Conservation (phyloP, 2,329 filamentous ascomycete genomes). For the Aureobasidium sp. region DNA sequence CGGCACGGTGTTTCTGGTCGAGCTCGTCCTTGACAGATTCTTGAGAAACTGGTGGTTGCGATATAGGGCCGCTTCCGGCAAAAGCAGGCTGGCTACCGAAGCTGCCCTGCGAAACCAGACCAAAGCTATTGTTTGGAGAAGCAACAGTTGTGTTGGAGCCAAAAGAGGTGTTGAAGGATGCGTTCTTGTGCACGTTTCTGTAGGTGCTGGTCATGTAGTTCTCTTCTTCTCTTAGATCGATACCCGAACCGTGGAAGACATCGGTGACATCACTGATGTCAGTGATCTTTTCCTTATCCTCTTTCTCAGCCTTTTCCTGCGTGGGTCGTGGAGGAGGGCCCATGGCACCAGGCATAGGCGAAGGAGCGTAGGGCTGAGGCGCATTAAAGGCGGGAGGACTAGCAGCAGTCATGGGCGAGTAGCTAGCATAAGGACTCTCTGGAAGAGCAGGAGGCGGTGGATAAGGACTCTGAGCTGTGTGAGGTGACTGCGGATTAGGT, state of each 20-base stretch:
- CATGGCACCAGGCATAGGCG: constrained; percentile 44
- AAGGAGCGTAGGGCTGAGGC: constrained; percentile 38
- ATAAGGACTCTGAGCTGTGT: constrained; percentile 20
- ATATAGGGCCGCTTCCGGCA: constrained; percentile 32
- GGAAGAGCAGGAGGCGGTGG: constrained; percentile 14
- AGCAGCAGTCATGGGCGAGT: constrained; percentile 16
- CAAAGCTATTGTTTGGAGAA: constrained; percentile 41
- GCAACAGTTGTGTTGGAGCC: constrained; percentile 29
- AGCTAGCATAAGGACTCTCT: constrained; percentile 16
- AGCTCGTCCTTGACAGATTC: constrained; percentile 60
- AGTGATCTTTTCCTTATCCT: constrained; percentile 52
- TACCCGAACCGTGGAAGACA: constrained; percentile 74
- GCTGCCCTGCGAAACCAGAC: constrained; percentile 36
- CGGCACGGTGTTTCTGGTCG: constrained; percentile 59
- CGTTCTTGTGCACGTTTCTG: constrained; percentile 19
- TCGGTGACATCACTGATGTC: constrained; percentile 71
- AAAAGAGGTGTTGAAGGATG: constrained; percentile 23
- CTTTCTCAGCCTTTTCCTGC: constrained; percentile 44
- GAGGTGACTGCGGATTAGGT: constrained; percentile 56
- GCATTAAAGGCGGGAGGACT: constrained; percentile 44
- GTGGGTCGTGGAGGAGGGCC: constrained; percentile 55
- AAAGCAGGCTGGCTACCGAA: constrained; percentile 31
- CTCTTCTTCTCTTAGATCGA: constrained; percentile 81
- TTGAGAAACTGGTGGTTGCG: constrained; percentile 56
- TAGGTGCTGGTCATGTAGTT: constrained; percentile 67